Evolutionary conservation across 1,284 basidiomycete genomes (phyloP), one percentile per base, ranked within the genome.

Genomic region (Cryptococcus wingfieldii): DNA sequence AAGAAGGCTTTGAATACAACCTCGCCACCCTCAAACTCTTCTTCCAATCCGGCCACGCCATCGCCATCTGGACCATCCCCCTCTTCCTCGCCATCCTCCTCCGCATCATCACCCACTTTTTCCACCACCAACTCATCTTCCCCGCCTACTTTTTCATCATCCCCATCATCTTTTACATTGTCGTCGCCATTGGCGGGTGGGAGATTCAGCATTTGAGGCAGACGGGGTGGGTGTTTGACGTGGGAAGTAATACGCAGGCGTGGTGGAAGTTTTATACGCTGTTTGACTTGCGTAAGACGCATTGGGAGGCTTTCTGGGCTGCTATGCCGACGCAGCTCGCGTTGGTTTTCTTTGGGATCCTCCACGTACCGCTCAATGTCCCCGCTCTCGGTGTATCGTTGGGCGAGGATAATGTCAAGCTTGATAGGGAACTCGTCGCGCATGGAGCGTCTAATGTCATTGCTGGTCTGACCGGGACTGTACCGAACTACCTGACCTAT

Each of bases 371-470:
- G 39, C 79, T 95, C 52, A 95, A 95, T 64, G 89, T 77, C 2
- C 95, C 95, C 3, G 92, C 94, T 6, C 80, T 98, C 10, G 87
- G 92, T 82, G 89, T 98, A n/a, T 94, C 90, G 9, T 80, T 98
- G 39, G 83, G 88, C 63, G 87, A 90, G 70, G 93, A 84, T 72
- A 82, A 98, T 53, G 86, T 97, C 55, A 86, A 97, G 66, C 94
- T 94, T 2, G 88, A 98, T 71, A 86, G 87, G 57, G 95, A 98
- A 73, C 84, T 98, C 1, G 83, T 96, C 42, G 92, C 85, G 1
- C 95, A 98, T 71, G 95, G 95, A 5, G 86, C 90, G 58, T 94
- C 92, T 1, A 98, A 98, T 71, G 62, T 97, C 5, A 76, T 88
- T 0, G 84, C 93, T 1, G 94, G 93, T 2, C 57, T 88, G 3